phyloP scores from a whole-genome alignment of 768 basidiomycete species.

The Mycena crocata region DNA sequence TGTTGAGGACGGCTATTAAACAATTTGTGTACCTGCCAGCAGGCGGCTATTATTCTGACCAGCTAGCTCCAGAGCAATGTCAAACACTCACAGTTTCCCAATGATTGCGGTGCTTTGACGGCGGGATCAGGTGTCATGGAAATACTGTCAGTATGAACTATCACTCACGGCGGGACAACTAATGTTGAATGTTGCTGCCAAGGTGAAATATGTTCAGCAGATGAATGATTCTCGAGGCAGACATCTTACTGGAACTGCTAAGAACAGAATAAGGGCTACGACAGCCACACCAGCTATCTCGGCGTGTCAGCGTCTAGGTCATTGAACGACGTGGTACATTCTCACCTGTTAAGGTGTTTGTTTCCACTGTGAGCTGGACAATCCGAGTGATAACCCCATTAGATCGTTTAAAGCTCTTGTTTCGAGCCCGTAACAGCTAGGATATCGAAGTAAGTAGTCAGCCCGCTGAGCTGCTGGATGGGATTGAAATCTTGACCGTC shows the following conservation, averaged over 20 bases:
- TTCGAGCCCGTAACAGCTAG: conserved; percentile 3
- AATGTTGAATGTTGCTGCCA: conserved; percentile 18
- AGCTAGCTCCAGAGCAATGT: too few relatives aligned
- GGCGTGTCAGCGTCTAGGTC: neutral
- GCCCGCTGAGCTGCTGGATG: too few relatives aligned
- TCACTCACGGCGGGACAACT: conserved; percentile 23
- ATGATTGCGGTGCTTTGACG: conserved; percentile 21
- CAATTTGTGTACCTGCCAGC: conserved; percentile 25
- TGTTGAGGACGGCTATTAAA: conserved; percentile 25
- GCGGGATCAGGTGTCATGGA: neutral
- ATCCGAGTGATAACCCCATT: conserved; percentile 19
- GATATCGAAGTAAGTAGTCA: neutral
- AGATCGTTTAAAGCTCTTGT: neutral
- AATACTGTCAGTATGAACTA: neutral
- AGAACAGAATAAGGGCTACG: conserved; percentile 26
- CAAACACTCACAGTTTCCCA: conserved; percentile 22
- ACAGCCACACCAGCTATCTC: conserved; percentile 21
- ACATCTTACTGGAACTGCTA: conserved; percentile 17
- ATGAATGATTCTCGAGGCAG: neutral
- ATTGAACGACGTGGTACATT: neutral
- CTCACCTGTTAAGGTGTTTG: conserved; percentile 31
- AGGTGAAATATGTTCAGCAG: neutral
- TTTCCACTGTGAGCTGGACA: conserved; percentile 31
- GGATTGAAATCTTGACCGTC: neutral
- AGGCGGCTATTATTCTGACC: neutral